Evolutionary conservation across 345 rosid species (phyloP).

Genomic region (Populus euphratica): DNA sequence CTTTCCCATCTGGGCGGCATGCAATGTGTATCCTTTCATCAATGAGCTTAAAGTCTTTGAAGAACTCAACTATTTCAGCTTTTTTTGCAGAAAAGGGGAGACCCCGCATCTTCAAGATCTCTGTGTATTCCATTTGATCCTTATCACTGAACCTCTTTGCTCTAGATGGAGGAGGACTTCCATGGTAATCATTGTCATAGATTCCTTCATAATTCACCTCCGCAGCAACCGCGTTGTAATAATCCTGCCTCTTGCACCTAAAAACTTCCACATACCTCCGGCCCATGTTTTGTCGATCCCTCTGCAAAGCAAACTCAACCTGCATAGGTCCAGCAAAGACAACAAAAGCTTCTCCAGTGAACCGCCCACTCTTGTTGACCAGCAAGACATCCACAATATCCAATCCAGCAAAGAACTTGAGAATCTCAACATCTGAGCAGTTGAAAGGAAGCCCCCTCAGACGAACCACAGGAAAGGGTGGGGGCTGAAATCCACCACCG

Average conservation of each 20-base stretch:
- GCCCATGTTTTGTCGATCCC: conserved; percentile 85
- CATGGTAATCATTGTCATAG: conserved; percentile 61
- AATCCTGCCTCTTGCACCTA: conserved; percentile 76
- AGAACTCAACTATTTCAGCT: conserved; percentile 63
- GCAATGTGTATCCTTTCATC: conserved; percentile 71
- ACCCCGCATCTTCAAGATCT: conserved; percentile 85
- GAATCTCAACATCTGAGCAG: conserved; percentile 82
- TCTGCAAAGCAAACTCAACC: conserved; percentile 84
- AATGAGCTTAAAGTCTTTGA: conserved; percentile 51
- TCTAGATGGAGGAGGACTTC: conserved; percentile 71
- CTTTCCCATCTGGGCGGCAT: conserved; percentile 87
- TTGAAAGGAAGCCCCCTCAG: conserved; percentile 92
- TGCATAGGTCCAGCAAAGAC: conserved; percentile 72
- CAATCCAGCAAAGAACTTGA: conserved; percentile 87
- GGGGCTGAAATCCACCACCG: conserved; percentile 51
- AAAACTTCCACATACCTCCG: conserved; percentile 89
- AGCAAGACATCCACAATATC: conserved; percentile 87
- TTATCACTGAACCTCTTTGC: conserved; percentile 61
- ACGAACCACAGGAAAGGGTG: conserved; percentile 82
- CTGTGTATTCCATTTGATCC: conserved; percentile 71
- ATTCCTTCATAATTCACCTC: conserved; percentile 76
- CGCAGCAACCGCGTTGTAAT: conserved; percentile 81
- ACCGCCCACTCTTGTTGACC: conserved; percentile 71
- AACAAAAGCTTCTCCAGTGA: conserved; percentile 88
- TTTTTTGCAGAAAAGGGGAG: conserved; percentile 81